These are phyloP conservation scores for Lentithecium fluviatile DNA, from an alignment of 495 filamentous ascomycete genomes.

Conservation along the genomic window DNA sequence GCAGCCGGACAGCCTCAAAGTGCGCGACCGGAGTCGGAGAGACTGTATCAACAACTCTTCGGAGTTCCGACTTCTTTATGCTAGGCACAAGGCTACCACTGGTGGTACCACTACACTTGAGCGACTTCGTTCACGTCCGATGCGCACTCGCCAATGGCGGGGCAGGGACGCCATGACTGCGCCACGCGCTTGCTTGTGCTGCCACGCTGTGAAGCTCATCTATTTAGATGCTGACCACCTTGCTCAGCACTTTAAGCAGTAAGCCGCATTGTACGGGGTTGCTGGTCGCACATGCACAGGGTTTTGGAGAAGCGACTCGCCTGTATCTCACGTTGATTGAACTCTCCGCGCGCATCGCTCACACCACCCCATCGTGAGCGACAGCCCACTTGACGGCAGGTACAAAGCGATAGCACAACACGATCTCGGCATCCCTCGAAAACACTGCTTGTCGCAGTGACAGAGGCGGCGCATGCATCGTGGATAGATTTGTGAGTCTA, in stretches of 20 bases:
- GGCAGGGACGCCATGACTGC: neutral
- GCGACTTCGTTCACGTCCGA: too few species aligned
- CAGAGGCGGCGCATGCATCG: neutral
- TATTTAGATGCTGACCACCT: conserved; percentile 32
- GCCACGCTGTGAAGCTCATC: neutral
- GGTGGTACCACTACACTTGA: too few species aligned
- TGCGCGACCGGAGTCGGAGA: neutral
- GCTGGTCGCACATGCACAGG: neutral
- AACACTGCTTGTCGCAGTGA: too few species aligned
- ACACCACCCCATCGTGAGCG: conserved; percentile 13
- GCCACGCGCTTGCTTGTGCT: neutral
- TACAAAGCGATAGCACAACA: too few species aligned
- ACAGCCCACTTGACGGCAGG: too few species aligned
- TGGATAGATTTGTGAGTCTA: conserved; percentile 1
- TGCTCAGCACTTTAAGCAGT: conserved; percentile 28
- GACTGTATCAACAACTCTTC: neutral
- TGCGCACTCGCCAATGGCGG: neutral
- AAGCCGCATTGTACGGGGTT: conserved; percentile 10
- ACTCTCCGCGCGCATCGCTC: conserved; percentile 23
- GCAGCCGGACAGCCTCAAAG: conserved; percentile 1
- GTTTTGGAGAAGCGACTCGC: conserved; percentile 8
- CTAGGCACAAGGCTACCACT: too few species aligned
- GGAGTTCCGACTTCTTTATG: neutral
- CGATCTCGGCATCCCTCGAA: too few species aligned
- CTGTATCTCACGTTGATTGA: conserved; percentile 29